Conservation (phyloP, 2,329 filamentous ascomycete species). For the Talaromyces sp. region DNA sequence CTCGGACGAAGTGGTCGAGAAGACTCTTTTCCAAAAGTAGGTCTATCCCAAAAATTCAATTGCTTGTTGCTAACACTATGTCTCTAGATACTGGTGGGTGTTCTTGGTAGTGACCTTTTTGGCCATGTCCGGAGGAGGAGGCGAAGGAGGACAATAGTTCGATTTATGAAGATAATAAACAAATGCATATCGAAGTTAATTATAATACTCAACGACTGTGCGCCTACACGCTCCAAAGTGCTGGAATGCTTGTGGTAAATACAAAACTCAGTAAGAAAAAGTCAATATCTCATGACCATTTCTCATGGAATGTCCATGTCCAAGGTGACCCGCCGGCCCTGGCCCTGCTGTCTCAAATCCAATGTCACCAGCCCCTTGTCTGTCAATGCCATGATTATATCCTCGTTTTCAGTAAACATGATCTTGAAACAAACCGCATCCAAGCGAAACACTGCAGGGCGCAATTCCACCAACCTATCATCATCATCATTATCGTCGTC, state of each 20-base stretch:
- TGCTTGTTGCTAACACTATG: neutral
- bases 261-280: neutral
- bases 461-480: constrained; percentile 23
- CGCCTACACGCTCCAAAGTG: neutral
- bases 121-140: constrained; percentile 35
- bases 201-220: neutral
- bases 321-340: constrained; percentile 16
- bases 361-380: constrained; percentile 38
- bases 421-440: constrained; percentile 36
- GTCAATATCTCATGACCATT: no score
- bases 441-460: constrained; percentile 27
- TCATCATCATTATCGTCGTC: constrained; percentile 5
- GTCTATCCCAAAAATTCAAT: constrained; percentile 11
- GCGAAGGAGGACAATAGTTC: constrained; percentile 10
- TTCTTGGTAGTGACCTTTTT: constrained; percentile 38
- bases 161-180: neutral
- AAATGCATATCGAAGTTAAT: neutral
- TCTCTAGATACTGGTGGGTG: constrained; percentile 44
- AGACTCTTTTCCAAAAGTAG: constrained; percentile 42
- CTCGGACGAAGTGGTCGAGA: constrained; percentile 33
- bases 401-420: constrained; percentile 28
- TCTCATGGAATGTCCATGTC: constrained; percentile 2
- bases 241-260: neutral
- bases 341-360: constrained; percentile 27
- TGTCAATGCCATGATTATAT: constrained; percentile 37